Conservation (phyloP, 1,284 basidiomycete genomes). For the Sanghuangporus baumii region DNA sequence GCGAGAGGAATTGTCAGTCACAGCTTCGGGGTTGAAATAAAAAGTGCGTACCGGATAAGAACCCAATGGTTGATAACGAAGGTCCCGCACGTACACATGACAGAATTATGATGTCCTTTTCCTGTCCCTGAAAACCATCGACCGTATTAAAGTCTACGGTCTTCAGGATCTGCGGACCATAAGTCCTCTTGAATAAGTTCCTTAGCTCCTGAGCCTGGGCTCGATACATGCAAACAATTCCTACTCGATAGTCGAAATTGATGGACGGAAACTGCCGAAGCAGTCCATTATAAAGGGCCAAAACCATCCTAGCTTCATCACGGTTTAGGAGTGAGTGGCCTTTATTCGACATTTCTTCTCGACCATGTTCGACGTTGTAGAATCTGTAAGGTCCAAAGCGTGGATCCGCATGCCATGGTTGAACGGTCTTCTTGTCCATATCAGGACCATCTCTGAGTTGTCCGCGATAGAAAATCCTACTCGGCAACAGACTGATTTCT, state of each 20-base stretch:
- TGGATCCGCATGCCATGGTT: constrained; percentile 80
- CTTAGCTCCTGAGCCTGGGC: constrained; percentile 84
- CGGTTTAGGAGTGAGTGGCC: constrained; percentile 79
- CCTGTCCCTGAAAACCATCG: constrained; percentile 97
- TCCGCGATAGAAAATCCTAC: constrained; percentile 83
- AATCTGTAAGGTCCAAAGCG: constrained; percentile 90
- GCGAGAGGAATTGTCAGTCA: constrained; percentile 14
- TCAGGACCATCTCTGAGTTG: constrained; percentile 82
- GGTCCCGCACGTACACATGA: constrained; percentile 90
- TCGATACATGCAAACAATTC: constrained; percentile 93
- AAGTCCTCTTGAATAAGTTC: constrained; percentile 64
- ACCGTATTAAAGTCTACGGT: constrained; percentile 96
- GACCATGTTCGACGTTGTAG: constrained; percentile 67
- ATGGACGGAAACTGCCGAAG: constrained; percentile 57
- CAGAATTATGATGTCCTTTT: constrained; percentile 94
- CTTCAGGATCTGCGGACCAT: constrained; percentile 67
- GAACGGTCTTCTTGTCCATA: constrained; percentile 81
- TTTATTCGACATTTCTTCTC: constrained; percentile 41
- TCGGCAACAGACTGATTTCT: constrained; percentile 88
- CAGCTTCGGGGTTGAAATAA: constrained; percentile 2
- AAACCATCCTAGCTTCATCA: constrained; percentile 73
- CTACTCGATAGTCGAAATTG: constrained; percentile 76
- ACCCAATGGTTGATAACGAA: constrained; percentile 79
- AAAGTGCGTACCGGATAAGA: constrained; percentile 63
- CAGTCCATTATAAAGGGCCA: constrained; percentile 76